Evolutionary conservation across 495 filamentous ascomycete species (phyloP), one percentile per base, ranked within the genome.

Genomic region (Neurospora sp.): DNA sequence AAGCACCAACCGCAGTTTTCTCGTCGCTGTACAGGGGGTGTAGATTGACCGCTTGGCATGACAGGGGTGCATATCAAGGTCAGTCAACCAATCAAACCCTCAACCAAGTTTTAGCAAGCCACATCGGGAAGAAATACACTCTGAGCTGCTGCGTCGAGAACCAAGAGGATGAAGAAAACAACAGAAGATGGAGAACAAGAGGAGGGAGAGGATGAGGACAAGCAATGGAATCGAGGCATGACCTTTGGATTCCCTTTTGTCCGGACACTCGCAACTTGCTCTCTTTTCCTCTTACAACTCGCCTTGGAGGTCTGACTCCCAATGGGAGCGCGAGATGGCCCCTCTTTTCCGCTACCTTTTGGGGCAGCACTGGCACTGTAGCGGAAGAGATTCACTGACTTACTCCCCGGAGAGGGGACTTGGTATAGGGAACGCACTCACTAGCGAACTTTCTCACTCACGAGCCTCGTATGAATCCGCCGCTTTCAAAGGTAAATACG

Each of bases 391-490:
- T 65, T 65, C 53, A 65, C 53, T 65, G 22, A 65, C 53, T 16
- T 9, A 35, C 12, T 37, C 22, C 20, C 53, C 27, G 68, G 68
- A 42, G 74, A 71, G 65, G 70, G 31, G 37, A 69, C 48, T 35
- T 59, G 16, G 40, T 71, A 70, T 61, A 80, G 77, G 72, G 75
- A 59, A 74, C 65, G 76, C 75, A 79, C 70, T 45, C 75, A 70
- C 65, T 76, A 70, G 61, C 68, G 59, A 61, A 74, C 65, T 74
- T 71, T 48, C 72, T 76, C 35, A 65, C 71, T 48, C 71, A 70
- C 65, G 80, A 79, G 74, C 78, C 77, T 80, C 82, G 82, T 76
- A 85, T 85, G 84, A 85, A 84, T 84, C 80, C 82, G 79, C 83
- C 81, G 84, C 80, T 83, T 72, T 80, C 80, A 42, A 85, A 85